Evolutionary conservation across 2,329 filamentous ascomycete species (phyloP).

Genomic region (Phoma herbarum): DNA sequence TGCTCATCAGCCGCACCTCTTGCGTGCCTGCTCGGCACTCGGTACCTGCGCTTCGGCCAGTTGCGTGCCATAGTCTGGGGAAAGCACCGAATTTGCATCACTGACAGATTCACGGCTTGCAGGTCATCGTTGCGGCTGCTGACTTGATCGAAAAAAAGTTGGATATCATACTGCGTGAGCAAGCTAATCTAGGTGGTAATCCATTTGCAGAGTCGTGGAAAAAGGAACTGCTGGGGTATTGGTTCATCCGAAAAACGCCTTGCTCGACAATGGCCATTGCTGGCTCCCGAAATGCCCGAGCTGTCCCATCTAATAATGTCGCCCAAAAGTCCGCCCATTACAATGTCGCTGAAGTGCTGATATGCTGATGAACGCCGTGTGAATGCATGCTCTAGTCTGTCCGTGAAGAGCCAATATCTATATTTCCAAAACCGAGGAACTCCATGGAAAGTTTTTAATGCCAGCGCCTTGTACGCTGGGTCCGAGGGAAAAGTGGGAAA

Average conservation of each 20-base stretch:
- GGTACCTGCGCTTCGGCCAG: not conserved
- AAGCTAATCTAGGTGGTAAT: slow-evolving; percentile 22
- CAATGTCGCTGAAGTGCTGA: slow-evolving; percentile 1
- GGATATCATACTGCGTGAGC: slow-evolving; percentile 29
- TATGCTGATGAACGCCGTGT: slow-evolving; percentile 12
- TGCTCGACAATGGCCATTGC: slow-evolving; percentile 31
- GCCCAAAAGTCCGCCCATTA: slow-evolving; percentile 18
- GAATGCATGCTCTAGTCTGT: slow-evolving; percentile 19
- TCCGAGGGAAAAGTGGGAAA: not conserved
- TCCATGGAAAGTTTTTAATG: slow-evolving; percentile 6
- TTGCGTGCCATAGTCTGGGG: slow-evolving; percentile 2
- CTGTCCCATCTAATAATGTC: slow-evolving; percentile 30
- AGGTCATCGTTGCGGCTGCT: not conserved
- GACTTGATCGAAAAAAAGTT: not conserved
- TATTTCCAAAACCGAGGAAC: slow-evolving; percentile 18
- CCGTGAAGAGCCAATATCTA: slow-evolving; percentile 12
- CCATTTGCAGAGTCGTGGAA: not conserved
- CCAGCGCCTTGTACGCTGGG: not conserved
- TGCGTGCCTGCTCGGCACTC: not conserved
- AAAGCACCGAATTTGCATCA: slow-evolving; percentile 3
- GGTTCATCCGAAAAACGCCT: slow-evolving; percentile 36
- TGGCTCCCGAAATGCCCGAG: slow-evolving; percentile 24
- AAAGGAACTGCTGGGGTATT: slow-evolving; percentile 36
- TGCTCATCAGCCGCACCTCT: not conserved
- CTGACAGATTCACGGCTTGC: not conserved